Evolutionary conservation across 306 rosid genomes (phyloP).

Genomic region (Prunus mume): DNA sequence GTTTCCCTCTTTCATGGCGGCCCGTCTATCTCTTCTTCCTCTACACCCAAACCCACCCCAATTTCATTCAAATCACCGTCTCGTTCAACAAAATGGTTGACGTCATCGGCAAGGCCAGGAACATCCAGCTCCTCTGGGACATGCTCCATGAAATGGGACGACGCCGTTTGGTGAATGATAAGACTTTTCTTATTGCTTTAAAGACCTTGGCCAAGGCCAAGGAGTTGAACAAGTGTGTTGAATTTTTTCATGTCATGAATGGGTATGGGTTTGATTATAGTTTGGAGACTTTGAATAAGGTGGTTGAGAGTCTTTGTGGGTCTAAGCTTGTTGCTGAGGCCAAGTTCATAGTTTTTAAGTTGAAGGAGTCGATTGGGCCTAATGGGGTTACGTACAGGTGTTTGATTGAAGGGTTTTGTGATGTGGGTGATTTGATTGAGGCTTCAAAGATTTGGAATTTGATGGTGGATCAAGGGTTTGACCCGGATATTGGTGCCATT

Average conservation of each 20-base stretch:
- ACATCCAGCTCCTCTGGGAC: constrained; percentile 69
- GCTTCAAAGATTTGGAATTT: constrained; percentile 78
- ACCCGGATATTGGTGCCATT: constrained; percentile 43
- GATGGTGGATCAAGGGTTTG: constrained; percentile 78
- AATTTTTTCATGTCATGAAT: constrained; percentile 68
- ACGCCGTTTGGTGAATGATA: constrained; percentile 40
- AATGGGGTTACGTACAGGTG: constrained; percentile 48
- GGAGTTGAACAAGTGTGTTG: constrained; percentile 71
- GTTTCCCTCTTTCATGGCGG: constrained; percentile 75
- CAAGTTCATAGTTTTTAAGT: constrained; percentile 47
- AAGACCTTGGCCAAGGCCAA: constrained; percentile 54
- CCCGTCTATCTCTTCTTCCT: constrained; percentile 64
- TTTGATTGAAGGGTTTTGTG: constrained; percentile 64
- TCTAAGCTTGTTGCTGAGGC: constrained; percentile 67
- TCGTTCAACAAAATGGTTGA: constrained; percentile 61
- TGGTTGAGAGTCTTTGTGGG: constrained; percentile 48
- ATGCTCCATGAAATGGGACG: constrained; percentile 47
- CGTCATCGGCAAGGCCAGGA: constrained; percentile 45
- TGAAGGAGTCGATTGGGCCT: constrained; percentile 53
- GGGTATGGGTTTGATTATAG: constrained; percentile 47
- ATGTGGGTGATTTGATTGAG: constrained; percentile 65
- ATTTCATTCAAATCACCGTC: constrained; percentile 50
- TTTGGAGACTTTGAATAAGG: constrained; percentile 49
- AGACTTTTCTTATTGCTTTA: constrained; percentile 48
- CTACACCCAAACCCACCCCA: constrained; percentile 35